A percentile compares a stretch with the other conserved stretches of the same genome.
Conservation (phyloP, 768 basidiomycete species). For the Termitomyces eurrhizus region DNA sequence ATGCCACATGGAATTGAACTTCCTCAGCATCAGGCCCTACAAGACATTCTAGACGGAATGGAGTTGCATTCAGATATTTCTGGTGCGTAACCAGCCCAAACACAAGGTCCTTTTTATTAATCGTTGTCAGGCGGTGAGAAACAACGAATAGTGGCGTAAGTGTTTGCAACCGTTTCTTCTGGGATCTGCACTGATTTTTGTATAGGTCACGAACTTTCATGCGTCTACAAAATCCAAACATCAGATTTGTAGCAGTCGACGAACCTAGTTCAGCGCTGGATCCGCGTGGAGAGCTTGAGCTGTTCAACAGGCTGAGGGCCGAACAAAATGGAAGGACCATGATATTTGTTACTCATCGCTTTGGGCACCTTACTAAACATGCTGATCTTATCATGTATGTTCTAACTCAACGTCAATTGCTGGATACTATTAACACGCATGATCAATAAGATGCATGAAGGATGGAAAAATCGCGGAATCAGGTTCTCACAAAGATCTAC, state of each 20-base stretch:
- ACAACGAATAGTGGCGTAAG: slow-evolving; percentile 25
- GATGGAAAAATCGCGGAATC: slow-evolving; percentile 26
- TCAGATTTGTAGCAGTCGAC: slow-evolving; percentile 38
- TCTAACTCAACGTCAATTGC: neutral
- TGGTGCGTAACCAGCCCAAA: neutral
- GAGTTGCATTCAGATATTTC: slow-evolving; percentile 12
- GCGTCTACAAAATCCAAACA: slow-evolving; percentile 21
- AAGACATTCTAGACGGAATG: slow-evolving; percentile 11
- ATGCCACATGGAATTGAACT: slow-evolving; percentile 4
- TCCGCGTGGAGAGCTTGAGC: slow-evolving; percentile 35
- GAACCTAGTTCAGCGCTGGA: slow-evolving; percentile 48
- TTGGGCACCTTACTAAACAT: slow-evolving; percentile 31
- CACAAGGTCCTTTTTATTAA: neutral
- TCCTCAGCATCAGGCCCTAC: slow-evolving; percentile 11
- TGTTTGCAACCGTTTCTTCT: neutral
- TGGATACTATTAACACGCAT: neutral
- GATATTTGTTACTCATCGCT: slow-evolving; percentile 35
- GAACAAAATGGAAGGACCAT: slow-evolving; percentile 33
- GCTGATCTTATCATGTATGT: slow-evolving; percentile 34
- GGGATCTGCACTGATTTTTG: neutral
- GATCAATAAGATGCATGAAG: slow-evolving; percentile 29
- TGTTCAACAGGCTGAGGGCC: slow-evolving; percentile 31
- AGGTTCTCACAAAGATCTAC: slow-evolving; percentile 31
- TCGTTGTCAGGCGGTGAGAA: slow-evolving; percentile 18
- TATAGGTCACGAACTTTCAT: slow-evolving; percentile 28